Evolutionary conservation across 768 basidiomycete genomes (phyloP).

Genomic region (Trichaptum fuscoviolaceum): DNA sequence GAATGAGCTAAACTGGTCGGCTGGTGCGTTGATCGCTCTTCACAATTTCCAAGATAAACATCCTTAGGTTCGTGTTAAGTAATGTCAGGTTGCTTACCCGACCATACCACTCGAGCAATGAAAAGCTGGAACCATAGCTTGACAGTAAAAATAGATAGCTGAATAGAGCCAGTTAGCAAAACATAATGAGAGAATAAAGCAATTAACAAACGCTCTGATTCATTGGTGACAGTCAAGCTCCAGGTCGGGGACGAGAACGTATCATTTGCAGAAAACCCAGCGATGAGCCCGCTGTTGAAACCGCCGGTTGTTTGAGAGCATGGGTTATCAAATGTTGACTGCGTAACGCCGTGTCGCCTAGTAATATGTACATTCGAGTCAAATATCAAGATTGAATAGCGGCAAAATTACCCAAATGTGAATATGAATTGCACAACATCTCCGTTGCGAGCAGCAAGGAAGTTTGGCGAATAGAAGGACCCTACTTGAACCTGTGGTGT

Average conservation of each 20-base stretch:
- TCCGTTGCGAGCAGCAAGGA: background rate
- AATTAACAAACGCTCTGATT: background rate
- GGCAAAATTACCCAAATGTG: background rate
- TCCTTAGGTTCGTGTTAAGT: no score
- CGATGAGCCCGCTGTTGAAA: conserved; percentile 20
- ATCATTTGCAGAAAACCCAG: background rate
- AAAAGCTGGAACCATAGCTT: conserved; percentile 2
- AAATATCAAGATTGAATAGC: background rate
- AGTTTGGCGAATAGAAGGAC: background rate
- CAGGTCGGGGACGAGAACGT: background rate
- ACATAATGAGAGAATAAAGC: background rate
- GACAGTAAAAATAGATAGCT: conserved; percentile 9
- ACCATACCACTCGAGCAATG: conserved; percentile 8
- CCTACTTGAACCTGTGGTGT: background rate
- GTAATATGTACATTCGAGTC: background rate
- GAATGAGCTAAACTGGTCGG: background rate
- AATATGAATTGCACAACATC: background rate
- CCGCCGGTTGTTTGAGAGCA: conserved; percentile 20
- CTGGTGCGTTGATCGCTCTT: background rate
- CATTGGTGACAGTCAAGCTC: background rate
- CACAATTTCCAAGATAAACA: background rate
- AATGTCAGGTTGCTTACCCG: conserved; percentile 1
- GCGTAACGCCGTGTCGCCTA: conserved; percentile 18
- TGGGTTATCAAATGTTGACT: conserved; percentile 20
- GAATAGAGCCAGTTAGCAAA: background rate